Base-by-base conservation (phyloP, 148 eudicot genomes). In the Silene latifolia region DNA sequence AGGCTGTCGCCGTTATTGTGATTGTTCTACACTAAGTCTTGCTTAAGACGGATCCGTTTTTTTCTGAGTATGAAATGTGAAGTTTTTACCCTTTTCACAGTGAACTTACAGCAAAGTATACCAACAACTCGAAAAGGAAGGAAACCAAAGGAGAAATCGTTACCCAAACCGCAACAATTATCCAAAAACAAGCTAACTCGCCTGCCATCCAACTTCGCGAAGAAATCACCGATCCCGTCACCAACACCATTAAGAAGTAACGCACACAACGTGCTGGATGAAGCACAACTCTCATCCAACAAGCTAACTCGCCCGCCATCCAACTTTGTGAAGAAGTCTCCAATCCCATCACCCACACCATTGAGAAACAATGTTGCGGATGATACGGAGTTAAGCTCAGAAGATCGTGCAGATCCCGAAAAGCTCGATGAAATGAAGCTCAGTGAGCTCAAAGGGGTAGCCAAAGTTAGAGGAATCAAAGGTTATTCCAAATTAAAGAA, bases 401-500 rank as follows among this genome's bases (percentile, higher is more conserved):
- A 47, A 76, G 29, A 8, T 14, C 35, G 51, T 21, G 44, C 59
- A 23, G 79, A 14, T 21, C n/a, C 60, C 32, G 29, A 47, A 60
- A 71, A 64, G 29, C n/a, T 86, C 19, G 85, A 61, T 59, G 77
- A 72, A 80, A 82, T 88, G 89, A 90, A 90, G 78, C 81, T 88
- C 59, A 39, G 82, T 69, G 88, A 84, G 64, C 80, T 90, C 2
- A 90, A 88, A 84, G 82, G 74, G 39, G 64, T 86, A 14, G 96
- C 90, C 32, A 88, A 88, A 81, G 82, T 81, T 56, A 82, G 80
- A 77, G 88, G 90, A 80, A 47, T 88, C 25, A 85, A 68, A 80
- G 96, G 89, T 47, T 90, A 88, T 76, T 87, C 92, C 12, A 90
- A 87, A 79, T 69, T 88, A 74, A 90, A 84, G 82, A 88, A 88